Evolutionary conservation across 495 filamentous ascomycete genomes (phyloP).

Genomic region (Aspergillus bridgeri): DNA sequence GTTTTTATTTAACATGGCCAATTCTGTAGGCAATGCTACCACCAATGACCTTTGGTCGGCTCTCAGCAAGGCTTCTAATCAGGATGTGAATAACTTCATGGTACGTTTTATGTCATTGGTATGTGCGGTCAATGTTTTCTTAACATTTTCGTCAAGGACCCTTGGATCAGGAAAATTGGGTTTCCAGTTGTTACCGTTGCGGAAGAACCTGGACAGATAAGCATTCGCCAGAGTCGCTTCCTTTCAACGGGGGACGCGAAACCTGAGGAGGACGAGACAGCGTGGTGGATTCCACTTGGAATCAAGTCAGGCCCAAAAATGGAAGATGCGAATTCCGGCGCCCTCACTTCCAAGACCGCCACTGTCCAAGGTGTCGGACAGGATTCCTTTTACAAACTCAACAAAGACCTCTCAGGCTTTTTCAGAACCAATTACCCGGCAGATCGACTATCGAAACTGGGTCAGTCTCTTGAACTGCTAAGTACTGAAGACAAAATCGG

Average conservation of each 20-base stretch:
- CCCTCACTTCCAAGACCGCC: constrained; percentile 72
- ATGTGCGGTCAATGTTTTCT: constrained; percentile 2
- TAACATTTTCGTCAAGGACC: constrained; percentile 47
- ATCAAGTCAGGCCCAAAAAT: constrained; percentile 55
- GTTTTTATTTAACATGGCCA: constrained; percentile 1
- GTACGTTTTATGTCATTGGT: constrained; percentile 27
- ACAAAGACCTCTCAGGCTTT: constrained; percentile 82
- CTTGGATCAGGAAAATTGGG: constrained; percentile 92
- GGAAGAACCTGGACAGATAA: constrained; percentile 78
- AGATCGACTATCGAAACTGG: constrained; percentile 71
- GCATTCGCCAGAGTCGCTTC: constrained; percentile 81
- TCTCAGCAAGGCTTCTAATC: constrained; percentile 83
- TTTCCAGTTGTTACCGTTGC: constrained; percentile 85
- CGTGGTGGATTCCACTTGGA: constrained; percentile 94
- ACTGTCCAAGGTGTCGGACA: constrained; percentile 70
- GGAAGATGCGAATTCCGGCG: constrained; percentile 35
- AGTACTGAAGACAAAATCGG: constrained; percentile 88
- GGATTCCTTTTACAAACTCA: constrained; percentile 82
- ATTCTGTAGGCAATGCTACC: constrained; percentile 70
- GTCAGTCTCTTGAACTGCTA: constrained; percentile 66
- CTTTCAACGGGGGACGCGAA: constrained; percentile 87
- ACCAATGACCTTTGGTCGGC: constrained; percentile 90
- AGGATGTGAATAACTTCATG: constrained; percentile 86
- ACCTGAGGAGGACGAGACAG: constrained; percentile 82
- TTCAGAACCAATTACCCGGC: constrained; percentile 91